Base-by-base conservation (phyloP, 345 rosid species). In the Arabidopsis thaliana region DNA sequence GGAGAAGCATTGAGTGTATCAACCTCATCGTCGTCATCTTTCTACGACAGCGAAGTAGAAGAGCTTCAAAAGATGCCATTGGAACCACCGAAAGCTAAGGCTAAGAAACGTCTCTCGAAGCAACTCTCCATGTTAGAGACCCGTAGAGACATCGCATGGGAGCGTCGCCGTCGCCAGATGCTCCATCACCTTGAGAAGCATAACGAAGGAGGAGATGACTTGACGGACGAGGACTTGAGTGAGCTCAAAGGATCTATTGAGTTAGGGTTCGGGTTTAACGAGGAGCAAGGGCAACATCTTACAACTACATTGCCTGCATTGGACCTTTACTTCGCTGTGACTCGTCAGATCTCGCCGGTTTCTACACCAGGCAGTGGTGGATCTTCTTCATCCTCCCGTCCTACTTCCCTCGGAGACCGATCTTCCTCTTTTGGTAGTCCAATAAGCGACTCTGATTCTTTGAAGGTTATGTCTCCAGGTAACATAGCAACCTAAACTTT, bases 221-320 rank as follows among this genome's bases (percentile, higher is more conserved):
- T 95, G 81, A 95, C 99, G 0, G 99, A 95, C 49, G 99, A 87
- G 59, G 99, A 95, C 59, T 67, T 93, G 77, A 75, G 82, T 46
- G 98, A 95, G 78, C 89, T 95, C 5, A 95, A 90, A 79, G 99
- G 97, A 1, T 90, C 93, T 77, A 95, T 95, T 52, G 99, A 95
- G 81, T 91, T 95, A 30, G 99, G 99, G 8, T 95, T 95, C 59
- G 99, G 96, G 13, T 92, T 95, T 73, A 87, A 88, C 2, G 99
- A 92, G 33, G 96, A 90, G 71, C 83, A 83, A 46, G 99, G 94
- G 0, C 96, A 92, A 76, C 71, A 74, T 11, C 73, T 92, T 25
- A 83, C 90, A 69, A 80, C 83, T 51, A 92, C 98, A 0, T 82
- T 95, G 78, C 98, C 99, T 22, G 98, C 98, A 3, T 79, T 95